Conservation (phyloP, 2,329 filamentous ascomycete species). For the Malbranchea zuffiana region DNA sequence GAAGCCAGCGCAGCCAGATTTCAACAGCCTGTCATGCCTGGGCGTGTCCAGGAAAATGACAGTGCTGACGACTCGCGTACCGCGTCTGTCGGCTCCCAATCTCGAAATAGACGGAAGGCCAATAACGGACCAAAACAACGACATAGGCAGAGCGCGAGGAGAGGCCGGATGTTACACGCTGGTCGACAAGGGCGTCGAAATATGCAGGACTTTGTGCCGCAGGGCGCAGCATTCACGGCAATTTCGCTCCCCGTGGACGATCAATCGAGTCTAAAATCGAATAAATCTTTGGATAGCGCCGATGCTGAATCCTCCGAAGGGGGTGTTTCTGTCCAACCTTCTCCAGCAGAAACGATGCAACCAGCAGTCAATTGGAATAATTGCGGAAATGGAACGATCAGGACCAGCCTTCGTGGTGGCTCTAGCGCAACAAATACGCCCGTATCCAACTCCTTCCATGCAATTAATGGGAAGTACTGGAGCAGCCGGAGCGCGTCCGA, state of each 20-base stretch:
- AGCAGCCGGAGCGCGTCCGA: slow-evolving; percentile 27
- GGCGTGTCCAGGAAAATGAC: slow-evolving; percentile 17
- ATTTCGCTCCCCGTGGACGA: slow-evolving; percentile 17
- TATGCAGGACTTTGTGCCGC: slow-evolving; percentile 29
- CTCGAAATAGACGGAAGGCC: slow-evolving; percentile 17
- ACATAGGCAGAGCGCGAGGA: slow-evolving; percentile 20
- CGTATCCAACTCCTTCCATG: slow-evolving; percentile 18
- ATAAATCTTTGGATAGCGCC: slow-evolving; percentile 10
- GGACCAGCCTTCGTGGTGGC: slow-evolving; percentile 32
- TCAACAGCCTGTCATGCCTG: slow-evolving; percentile 12
- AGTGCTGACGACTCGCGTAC: slow-evolving; percentile 36
- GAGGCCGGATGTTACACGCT: slow-evolving; percentile 21
- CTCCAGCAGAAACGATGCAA: slow-evolving; percentile 15
- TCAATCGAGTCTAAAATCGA: slow-evolving; percentile 17
- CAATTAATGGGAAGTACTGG: slow-evolving; percentile 30
- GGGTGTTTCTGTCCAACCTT: neutral
- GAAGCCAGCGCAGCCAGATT: slow-evolving; percentile 19
- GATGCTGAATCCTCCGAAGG: slow-evolving; percentile 5
- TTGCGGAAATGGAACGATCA: slow-evolving; percentile 31
- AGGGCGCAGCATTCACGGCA: slow-evolving; percentile 27
- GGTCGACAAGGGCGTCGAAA: slow-evolving; percentile 18
- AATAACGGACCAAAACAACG: slow-evolving; percentile 17
- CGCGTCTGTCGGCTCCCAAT: slow-evolving; percentile 34
- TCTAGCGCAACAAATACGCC: slow-evolving; percentile 12
- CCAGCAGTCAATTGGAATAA: slow-evolving; percentile 37